Base-by-base conservation (phyloP, 2,329 filamentous ascomycete genomes). In the Eutypa lata region DNA sequence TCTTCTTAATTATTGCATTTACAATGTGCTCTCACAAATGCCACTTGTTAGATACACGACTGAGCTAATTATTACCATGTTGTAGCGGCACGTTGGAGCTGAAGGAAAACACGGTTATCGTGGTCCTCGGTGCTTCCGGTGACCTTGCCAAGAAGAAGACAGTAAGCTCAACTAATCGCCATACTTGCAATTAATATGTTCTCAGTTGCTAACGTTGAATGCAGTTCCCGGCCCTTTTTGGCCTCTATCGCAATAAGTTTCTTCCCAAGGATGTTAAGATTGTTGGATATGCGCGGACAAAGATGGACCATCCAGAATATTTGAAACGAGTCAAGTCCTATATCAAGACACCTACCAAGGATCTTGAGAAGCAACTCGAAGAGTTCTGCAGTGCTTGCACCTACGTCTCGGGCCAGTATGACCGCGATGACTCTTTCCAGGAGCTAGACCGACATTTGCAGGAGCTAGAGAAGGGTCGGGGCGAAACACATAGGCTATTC, bases 81-180 rank as follows among this genome's bases (percentile, higher is more conserved):
- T 54, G 62, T 72, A 96, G 91, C 70, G 86, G 91, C 70, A 86
- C 84, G 68, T 82, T 95, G 75, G 94, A 99, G 84, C 87, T 99
- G 70, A 99, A 97, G 82, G 91, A 97, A 70, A 95, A 99, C 82
- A 99, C 94, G 61, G 84, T 92, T 70, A 95, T 99, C 68, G 84
- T 99, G 67, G 94, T 99, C 66, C 87, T 99, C 63, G 94, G 94
- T 68, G 94, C 94, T 61, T 99, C 94, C 50, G 94, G 94, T 68
- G 94, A 99, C 81, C 79, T 99, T 63, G 94, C 94, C 49, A 99
- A 99, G 84, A 99, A 99, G 88, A 99, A 99, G 87, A 99, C 94
- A 45, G 91, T 96, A 76, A 72, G 85, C 72, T n/a, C 31, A 47
- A 21, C 13, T 21, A n/a, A 22, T 49, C 54, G 35, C 44, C 11